Conservation (phyloP, 148 eudicot species). For the Gaultheria prostrata region DNA sequence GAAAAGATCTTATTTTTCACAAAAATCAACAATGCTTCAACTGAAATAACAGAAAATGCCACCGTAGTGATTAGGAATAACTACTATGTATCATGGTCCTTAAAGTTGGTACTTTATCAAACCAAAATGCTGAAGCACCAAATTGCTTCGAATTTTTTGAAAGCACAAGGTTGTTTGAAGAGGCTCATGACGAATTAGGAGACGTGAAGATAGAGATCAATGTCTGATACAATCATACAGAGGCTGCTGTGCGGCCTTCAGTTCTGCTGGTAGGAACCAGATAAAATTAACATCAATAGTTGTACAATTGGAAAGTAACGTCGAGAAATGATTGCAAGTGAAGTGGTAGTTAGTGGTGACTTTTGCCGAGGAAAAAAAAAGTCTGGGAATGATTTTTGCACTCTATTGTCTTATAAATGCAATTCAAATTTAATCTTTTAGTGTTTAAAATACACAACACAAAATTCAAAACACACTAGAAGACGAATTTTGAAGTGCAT, state of each 20-base stretch:
- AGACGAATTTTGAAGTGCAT: too few species aligned
- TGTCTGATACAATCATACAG: background rate
- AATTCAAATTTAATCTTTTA: too few species aligned
- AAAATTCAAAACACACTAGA: too few species aligned
- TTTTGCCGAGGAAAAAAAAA: too few species aligned
- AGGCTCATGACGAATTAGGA: background rate
- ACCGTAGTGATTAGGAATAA: background rate
- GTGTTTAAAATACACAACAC: too few species aligned
- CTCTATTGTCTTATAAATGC: too few species aligned
- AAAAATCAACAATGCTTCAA: background rate
- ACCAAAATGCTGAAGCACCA: background rate
- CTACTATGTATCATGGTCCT: background rate
- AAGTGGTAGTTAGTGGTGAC: too few species aligned
- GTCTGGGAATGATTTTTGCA: too few species aligned
- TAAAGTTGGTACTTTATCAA: background rate
- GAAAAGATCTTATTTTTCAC: too few species aligned
- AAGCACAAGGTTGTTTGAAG: background rate
- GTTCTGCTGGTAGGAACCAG: background rate
- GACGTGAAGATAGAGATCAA: background rate
- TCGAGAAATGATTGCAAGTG: too few species aligned
- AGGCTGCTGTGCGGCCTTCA: background rate
- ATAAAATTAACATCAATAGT: background rate
- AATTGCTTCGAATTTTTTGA: background rate
- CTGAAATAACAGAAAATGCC: background rate
- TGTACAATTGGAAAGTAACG: background rate